These are phyloP conservation scores for Talaromyces borbonicus DNA, from an alignment of 495 filamentous ascomycete genomes.

Conservation along the genomic window DNA sequence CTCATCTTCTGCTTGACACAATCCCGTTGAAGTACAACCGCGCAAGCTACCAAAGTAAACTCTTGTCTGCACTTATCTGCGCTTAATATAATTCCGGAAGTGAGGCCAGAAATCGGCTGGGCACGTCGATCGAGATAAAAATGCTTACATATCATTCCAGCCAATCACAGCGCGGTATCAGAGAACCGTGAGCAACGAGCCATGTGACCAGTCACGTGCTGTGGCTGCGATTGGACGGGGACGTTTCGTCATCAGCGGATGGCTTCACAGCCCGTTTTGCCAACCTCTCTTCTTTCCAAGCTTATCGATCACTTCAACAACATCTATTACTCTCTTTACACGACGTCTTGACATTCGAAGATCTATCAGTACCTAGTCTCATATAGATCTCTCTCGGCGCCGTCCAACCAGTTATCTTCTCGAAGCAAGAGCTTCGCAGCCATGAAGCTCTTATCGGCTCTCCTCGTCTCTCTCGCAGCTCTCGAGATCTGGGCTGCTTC, in stretches of 20 bases:
- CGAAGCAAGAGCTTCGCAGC: slow-evolving; percentile 10
- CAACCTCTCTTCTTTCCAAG: not conserved
- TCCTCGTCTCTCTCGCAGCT: slow-evolving; percentile 26
- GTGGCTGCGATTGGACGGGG: not conserved
- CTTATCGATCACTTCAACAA: not conserved
- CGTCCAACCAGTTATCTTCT: too few species aligned
- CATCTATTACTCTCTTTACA: too few species aligned
- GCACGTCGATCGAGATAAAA: too few species aligned
- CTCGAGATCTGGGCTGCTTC: slow-evolving; percentile 26
- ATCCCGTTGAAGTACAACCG: too few species aligned
- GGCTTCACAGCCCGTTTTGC: slow-evolving; percentile 1
- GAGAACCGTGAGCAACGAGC: not conserved
- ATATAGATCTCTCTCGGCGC: too few species aligned
- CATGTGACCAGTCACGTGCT: slow-evolving; percentile 8
- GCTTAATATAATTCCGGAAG: too few species aligned
- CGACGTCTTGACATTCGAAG: too few species aligned
- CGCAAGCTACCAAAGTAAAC: too few species aligned
- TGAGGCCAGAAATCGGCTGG: too few species aligned
- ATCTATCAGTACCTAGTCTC: too few species aligned
- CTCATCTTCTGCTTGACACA: too few species aligned
- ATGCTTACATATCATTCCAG: not conserved
- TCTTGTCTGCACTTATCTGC: too few species aligned
- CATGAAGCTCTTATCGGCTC: slow-evolving; percentile 40
- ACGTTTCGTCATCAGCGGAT: slow-evolving; percentile 4
- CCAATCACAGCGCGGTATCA: not conserved